A percentile compares a stretch with the other conserved stretches of the same genome.
phyloP scores from a whole-genome alignment of 257 asterid genomes.

The Misopates orontium region DNA sequence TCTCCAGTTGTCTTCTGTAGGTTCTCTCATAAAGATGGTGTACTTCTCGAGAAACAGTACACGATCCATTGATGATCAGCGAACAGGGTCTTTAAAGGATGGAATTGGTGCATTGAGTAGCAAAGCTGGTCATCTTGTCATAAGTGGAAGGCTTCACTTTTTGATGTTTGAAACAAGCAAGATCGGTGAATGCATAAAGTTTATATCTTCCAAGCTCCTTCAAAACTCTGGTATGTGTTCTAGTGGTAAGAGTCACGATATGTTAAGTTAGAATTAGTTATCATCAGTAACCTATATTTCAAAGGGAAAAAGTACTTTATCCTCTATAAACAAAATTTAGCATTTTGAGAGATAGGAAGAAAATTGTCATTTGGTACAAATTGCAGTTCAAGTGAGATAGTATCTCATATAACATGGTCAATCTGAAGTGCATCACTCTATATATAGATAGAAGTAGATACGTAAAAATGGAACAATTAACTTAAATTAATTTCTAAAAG shows the following conservation, averaged over 20 bases:
- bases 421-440: too few relatives aligned
- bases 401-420: too few relatives aligned
- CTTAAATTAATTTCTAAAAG: too few relatives aligned
- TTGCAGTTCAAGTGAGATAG: too few relatives aligned
- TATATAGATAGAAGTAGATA: too few relatives aligned
- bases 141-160: constrained; percentile 47
- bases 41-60: constrained; percentile 49
- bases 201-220: constrained; percentile 48
- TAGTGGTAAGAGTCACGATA: constrained; percentile 11
- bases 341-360: too few relatives aligned
- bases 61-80: constrained; percentile 25
- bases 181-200: constrained; percentile 48
- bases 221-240: constrained; percentile 37
- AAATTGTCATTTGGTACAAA: too few relatives aligned
- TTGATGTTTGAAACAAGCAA: constrained; percentile 53
- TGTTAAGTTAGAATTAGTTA: too few relatives aligned
- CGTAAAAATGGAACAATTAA: too few relatives aligned
- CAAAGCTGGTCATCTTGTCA: constrained; percentile 22
- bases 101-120: constrained; percentile 24
- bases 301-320: too few relatives aligned
- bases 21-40: constrained; percentile 79
- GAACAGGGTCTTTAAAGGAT: constrained; percentile 25
- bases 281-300: too few relatives aligned
- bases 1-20: constrained; percentile 35
- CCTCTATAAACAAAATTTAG: too few relatives aligned